Conservation (phyloP, 108 stramenopile genomes). For the Cylindrotheca closterium region DNA sequence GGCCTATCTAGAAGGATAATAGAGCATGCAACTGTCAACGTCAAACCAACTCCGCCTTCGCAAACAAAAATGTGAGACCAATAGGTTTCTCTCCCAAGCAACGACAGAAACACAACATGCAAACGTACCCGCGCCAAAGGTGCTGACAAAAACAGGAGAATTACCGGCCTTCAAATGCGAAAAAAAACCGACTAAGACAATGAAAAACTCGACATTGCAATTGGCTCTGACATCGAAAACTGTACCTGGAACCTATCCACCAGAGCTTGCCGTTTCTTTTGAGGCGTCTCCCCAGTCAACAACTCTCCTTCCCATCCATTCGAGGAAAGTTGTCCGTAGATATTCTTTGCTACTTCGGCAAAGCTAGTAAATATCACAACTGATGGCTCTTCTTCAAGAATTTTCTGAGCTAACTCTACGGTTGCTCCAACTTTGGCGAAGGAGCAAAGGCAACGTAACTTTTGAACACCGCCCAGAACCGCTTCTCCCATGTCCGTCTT, state of each 20-base stretch:
- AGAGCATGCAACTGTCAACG: conserved; percentile 78
- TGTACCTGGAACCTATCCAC: conserved; percentile 76
- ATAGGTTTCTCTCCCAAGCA: no score
- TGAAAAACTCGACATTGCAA: not conserved
- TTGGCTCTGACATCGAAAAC: not conserved
- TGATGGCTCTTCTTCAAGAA: conserved; percentile 57
- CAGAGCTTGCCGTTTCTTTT: conserved; percentile 66
- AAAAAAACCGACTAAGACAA: not conserved
- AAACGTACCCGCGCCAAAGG: conserved; percentile 60
- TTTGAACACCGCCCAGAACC: conserved; percentile 54
- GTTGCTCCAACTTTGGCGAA: conserved; percentile 66
- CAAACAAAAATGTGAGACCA: no score
- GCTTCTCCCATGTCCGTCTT: conserved; percentile 22
- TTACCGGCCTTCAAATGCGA: conserved; percentile 31
- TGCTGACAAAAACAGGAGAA: conserved; percentile 75
- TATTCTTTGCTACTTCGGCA: conserved; percentile 59
- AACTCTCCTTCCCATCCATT: conserved; percentile 64
- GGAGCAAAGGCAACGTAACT: conserved; percentile 45
- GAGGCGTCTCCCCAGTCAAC: conserved; percentile 69
- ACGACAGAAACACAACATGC: no score
- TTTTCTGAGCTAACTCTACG: conserved; percentile 50
- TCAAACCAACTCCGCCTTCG: conserved; percentile 77
- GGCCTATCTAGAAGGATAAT: conserved; percentile 82
- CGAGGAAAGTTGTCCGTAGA: conserved; percentile 54
- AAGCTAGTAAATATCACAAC: conserved; percentile 76